Evolutionary conservation across 257 asterid genomes (phyloP).

Genomic region (Fraxinus americana): DNA sequence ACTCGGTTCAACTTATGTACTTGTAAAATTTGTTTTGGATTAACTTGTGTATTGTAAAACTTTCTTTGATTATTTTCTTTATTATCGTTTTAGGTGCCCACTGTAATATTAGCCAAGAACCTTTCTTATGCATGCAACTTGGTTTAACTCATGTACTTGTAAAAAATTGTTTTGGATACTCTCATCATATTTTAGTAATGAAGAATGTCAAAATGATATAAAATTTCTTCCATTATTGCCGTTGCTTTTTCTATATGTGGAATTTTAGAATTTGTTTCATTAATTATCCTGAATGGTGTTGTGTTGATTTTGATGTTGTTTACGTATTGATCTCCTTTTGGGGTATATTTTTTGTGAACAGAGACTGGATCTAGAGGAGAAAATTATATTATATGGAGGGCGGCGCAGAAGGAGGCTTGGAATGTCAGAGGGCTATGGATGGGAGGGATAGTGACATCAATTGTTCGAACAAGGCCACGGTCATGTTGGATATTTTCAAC

Average conservation of each 20-base stretch:
- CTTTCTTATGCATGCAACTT: conserved; percentile 20
- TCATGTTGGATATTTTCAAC: too few species aligned
- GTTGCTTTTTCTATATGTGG: not conserved
- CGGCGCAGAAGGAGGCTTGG: conserved; percentile 77
- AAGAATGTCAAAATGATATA: conserved; percentile 11
- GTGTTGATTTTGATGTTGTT: not conserved
- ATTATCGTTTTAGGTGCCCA: not conserved
- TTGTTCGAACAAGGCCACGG: conserved; percentile 41
- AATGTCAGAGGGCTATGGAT: conserved; percentile 77
- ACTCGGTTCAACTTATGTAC: conserved; percentile 23
- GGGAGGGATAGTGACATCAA: conserved; percentile 74
- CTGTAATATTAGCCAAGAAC: not conserved
- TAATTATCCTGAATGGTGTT: not conserved
- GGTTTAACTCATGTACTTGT: conserved; percentile 25
- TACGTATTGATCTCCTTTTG: not conserved
- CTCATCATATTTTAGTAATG: not conserved
- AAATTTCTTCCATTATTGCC: not conserved
- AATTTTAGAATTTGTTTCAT: conserved; percentile 1
- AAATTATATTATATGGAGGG: conserved; percentile 72
- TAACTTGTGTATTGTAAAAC: too few species aligned
- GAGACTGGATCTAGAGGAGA: conserved; percentile 95
- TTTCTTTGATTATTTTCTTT: conserved; percentile 5
- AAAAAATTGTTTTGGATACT: not conserved
- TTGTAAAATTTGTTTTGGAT: conserved; percentile 16
- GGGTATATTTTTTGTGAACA: conserved; percentile 30